Percentiles rank a stretch among this genome's conserved stretches.
phyloP scores from a whole-genome alignment of 1,284 basidiomycete genomes.

The Albatrellus sp. region DNA sequence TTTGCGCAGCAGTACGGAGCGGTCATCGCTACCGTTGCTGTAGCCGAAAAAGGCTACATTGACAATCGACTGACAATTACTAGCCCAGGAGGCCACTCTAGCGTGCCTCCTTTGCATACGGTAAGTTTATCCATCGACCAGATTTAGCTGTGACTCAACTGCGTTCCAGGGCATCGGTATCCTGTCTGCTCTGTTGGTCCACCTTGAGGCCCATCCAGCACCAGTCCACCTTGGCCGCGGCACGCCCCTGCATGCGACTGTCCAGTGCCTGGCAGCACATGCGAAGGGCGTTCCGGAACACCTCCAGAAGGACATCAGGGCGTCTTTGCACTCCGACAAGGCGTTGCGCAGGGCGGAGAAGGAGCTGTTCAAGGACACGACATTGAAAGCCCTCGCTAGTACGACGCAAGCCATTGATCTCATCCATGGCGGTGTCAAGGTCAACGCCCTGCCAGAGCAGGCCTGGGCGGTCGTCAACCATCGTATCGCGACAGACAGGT shows the following conservation, averaged over 20 bases:
- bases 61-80: conserved; percentile 41
- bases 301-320: conserved; percentile 25
- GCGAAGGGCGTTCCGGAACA: conserved; percentile 26
- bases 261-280: conserved; percentile 34
- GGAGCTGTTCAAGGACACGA: conserved; percentile 20
- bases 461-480: conserved; percentile 43
- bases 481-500: conserved; percentile 34
- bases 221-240: conserved; percentile 24
- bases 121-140: conserved; percentile 17
- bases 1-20: conserved; percentile 23
- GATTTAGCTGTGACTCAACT: not conserved
- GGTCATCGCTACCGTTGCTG: conserved; percentile 34
- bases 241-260: conserved; percentile 29
- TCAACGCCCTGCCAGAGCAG: conserved; percentile 46
- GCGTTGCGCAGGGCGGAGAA: conserved; percentile 30
- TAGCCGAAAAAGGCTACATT: conserved; percentile 56
- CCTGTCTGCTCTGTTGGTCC: conserved; percentile 35
- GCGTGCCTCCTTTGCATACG: conserved; percentile 44
- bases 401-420: conserved; percentile 55
- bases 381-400: conserved; percentile 24
- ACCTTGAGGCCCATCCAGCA: conserved; percentile 37
- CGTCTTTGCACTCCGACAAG: conserved; percentile 25
- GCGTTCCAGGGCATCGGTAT: conserved; percentile 38
- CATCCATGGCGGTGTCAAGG: conserved; percentile 47
- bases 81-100: conserved; percentile 58